Conservation (phyloP, 495 filamentous ascomycete genomes). For the Hyaloscypha hepaticicola region DNA sequence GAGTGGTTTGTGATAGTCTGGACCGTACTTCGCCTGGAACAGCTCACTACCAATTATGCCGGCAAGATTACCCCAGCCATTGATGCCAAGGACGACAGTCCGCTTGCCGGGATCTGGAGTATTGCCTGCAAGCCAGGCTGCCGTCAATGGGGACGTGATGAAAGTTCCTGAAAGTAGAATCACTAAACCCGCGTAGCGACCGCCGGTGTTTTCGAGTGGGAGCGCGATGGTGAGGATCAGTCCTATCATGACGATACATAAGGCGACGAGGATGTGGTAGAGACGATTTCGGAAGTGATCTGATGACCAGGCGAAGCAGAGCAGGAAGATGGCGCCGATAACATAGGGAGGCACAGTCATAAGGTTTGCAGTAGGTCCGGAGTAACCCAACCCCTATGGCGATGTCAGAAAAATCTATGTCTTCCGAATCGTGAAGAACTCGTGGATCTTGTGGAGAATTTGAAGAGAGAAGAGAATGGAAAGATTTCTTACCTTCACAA, state of each 20-base stretch:
- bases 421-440: neutral
- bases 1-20: slow-evolving; percentile 44
- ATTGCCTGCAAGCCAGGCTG: slow-evolving; percentile 58
- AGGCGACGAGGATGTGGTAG: slow-evolving; percentile 47
- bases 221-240: slow-evolving; percentile 46
- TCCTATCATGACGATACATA: slow-evolving; percentile 45
- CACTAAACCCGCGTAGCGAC: slow-evolving; percentile 51
- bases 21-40: slow-evolving; percentile 41
- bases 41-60: slow-evolving; percentile 50
- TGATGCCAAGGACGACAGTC: slow-evolving; percentile 54
- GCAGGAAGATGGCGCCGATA: slow-evolving; percentile 30
- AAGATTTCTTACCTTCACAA: slow-evolving; percentile 32
- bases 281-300: slow-evolving; percentile 47
- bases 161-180: slow-evolving; percentile 53
- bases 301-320: slow-evolving; percentile 44
- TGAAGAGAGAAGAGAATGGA: slow-evolving; percentile 13
- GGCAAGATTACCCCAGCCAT: slow-evolving; percentile 60
- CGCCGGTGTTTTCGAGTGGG: slow-evolving; percentile 30
- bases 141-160: slow-evolving; percentile 53
- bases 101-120: slow-evolving; percentile 51
- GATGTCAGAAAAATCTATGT: slow-evolving; percentile 10
- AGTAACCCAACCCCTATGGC: slow-evolving; percentile 34
- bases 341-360: slow-evolving; percentile 56
- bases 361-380: slow-evolving; percentile 49
- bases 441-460: too few relatives aligned